Percentiles rank a stretch among this genome's conserved stretches.
These are phyloP conservation scores for Pseudogymnoascus sp. DNA, from an alignment of 2,329 filamentous ascomycete genomes.

Conservation along the genomic window DNA sequence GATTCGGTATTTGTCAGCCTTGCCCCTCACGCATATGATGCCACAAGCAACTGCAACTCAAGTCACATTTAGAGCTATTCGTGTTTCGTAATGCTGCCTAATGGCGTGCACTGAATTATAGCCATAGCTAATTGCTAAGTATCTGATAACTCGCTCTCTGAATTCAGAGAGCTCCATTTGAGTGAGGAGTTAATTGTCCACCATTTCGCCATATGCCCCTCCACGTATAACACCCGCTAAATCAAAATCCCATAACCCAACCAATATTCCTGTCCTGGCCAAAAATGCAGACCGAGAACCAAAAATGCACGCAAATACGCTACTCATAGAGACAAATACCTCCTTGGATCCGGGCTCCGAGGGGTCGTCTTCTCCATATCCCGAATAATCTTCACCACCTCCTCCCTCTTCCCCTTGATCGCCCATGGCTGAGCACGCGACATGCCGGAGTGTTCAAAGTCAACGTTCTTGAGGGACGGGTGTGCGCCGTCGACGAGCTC, in stretches of 20 bases:
- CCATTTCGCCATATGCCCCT: not conserved
- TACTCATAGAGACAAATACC: not conserved
- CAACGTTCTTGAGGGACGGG: constrained; percentile 13
- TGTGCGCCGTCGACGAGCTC: constrained; percentile 8
- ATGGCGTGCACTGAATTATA: not conserved
- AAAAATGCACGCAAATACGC: not conserved
- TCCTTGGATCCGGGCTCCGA: not conserved
- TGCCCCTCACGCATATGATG: not conserved
- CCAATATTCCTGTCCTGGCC: not conserved
- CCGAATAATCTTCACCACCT: constrained; percentile 13
- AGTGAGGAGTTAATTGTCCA: not conserved
- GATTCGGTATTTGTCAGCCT: not conserved
- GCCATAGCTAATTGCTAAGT: not conserved
- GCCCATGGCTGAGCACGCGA: constrained; percentile 17
- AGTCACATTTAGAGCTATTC: not conserved
- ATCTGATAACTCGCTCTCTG: not conserved
- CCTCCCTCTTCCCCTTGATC: constrained; percentile 15
- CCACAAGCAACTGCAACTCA: not conserved
- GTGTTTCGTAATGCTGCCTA: not conserved
- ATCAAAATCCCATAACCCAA: not conserved
- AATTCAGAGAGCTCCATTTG: not conserved
- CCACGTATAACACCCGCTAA: not conserved
- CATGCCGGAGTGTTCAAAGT: constrained; percentile 21
- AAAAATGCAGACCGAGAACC: not conserved
- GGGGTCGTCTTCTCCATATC: constrained; percentile 10